Conservation (phyloP, 2,329 filamentous ascomycete species). For the Apiospora sp. region DNA sequence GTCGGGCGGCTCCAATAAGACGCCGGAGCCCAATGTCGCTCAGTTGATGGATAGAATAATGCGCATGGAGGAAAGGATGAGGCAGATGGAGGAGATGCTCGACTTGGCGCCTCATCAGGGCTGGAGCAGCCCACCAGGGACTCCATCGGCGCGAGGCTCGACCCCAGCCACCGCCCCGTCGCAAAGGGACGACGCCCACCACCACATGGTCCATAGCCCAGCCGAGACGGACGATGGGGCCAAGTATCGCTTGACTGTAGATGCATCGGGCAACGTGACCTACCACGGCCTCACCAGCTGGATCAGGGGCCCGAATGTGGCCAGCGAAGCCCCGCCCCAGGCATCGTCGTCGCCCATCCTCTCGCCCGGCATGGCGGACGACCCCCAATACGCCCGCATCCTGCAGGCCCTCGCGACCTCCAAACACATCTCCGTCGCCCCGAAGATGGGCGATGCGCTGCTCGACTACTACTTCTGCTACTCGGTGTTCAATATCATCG, state of each 20-base stretch:
- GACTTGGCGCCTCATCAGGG: conserved; percentile 1
- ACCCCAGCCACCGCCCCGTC: not conserved
- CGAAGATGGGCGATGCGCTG: conserved; percentile 8
- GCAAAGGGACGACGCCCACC: not conserved
- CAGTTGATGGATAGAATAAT: not conserved
- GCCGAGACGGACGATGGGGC: conserved; percentile 12
- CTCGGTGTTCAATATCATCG: conserved; percentile 19
- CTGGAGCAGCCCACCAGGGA: conserved; percentile 5
- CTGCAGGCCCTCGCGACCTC: conserved; percentile 17
- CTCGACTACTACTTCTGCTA: conserved; percentile 22
- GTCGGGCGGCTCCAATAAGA: not conserved
- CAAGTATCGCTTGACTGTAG: conserved; percentile 20
- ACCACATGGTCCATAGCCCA: not conserved
- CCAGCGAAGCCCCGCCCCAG: conserved; percentile 16
- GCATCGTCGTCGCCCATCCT: not conserved
- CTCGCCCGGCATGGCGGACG: conserved; percentile 11
- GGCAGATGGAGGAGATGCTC: conserved; percentile 13
- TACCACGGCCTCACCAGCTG: conserved; percentile 21
- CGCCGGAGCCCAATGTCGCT: not conserved
- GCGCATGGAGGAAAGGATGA: conserved; percentile 21
- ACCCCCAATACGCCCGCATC: not conserved
- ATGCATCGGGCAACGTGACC: conserved; percentile 12
- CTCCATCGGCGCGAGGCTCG: not conserved
- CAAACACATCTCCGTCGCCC: conserved; percentile 20
- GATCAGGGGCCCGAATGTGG: conserved; percentile 16